phyloP scores from a whole-genome alignment of 306 rosid genomes.

The Medicago truncatula region MtrunA17r5.0-ANR NC_053043.1:48855501-48856000 shows the following conservation, averaged over 20 bases:
- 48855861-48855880: slow-evolving; percentile 87
- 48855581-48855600: slow-evolving; percentile 99
- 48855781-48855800: slow-evolving; percentile 3
- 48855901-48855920: slow-evolving; percentile 70
- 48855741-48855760: slow-evolving; percentile 35
- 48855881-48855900: slow-evolving; percentile 96
- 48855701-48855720: slow-evolving; percentile 89
- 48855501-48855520: slow-evolving; percentile 34
- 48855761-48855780: slow-evolving; percentile 41
- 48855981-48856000: slow-evolving; percentile 37
- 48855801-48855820: slow-evolving; percentile 33
- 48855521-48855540: slow-evolving; percentile 12
- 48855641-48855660: slow-evolving; percentile 96
- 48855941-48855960: slow-evolving; percentile 28
- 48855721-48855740: slow-evolving; percentile 81
- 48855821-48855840: slow-evolving; percentile 65
- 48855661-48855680: slow-evolving; percentile 93
- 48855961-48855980: slow-evolving; percentile 29
- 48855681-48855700: slow-evolving; percentile 95
- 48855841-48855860: slow-evolving; percentile 96
- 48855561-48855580: slow-evolving; percentile 51
- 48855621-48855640: slow-evolving; percentile 95
- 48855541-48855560: slow-evolving; percentile 26
- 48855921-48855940: slow-evolving; percentile 27
- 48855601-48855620: slow-evolving; percentile 93